Base-by-base conservation (phyloP, 768 basidiomycete species). In the Gyrodon lividus region DNA sequence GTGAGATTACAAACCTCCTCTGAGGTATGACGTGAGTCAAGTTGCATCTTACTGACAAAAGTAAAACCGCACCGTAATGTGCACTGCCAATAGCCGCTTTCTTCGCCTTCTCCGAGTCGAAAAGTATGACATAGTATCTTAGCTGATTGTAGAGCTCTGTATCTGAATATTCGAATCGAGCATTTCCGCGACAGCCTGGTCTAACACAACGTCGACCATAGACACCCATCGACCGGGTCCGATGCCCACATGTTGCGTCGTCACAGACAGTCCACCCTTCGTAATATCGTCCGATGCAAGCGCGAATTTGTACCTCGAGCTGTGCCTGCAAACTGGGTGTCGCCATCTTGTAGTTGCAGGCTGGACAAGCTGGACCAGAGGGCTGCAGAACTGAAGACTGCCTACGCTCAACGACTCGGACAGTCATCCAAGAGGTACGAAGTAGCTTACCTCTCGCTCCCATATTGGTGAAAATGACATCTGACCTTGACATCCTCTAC, bases 211-310 rank as follows among this genome's bases (percentile, higher is more conserved):
- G 75, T 28, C 84, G 79, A 6, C 92, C 94, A 66, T 93, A 95
- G 0, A 98, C 92, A 31, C 89, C 77, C 91, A 98, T 96, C 79
- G 86, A 89, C 17, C 97, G 77, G n/a, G 96, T 94, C 33, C 89
- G 80, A 53, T 83, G 77, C 8, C 81, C 81, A 63, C 97, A 99
- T 0, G 86, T 87, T 19, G 81, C 74, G 55, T 98, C 97, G 59
- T 93, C 80, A 70, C 97, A 99, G 5, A 87, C 72, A 1, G 81
- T 86, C 89, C 90, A 95, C 1, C 85, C 84, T 61, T 97, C 83
- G 63, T 99, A 98, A 69, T 95, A 98, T 59, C 76, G 80, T 7
- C 75, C 72, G 43, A 99, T 87, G 55, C 81, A 82, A 2, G 78
- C 70, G 0, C 95, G 83, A 45, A 98, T 88, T 59, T 95, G 92